Base-by-base conservation (phyloP, 306 rosid genomes). In the Chamaecrista fasciculata region DNA sequence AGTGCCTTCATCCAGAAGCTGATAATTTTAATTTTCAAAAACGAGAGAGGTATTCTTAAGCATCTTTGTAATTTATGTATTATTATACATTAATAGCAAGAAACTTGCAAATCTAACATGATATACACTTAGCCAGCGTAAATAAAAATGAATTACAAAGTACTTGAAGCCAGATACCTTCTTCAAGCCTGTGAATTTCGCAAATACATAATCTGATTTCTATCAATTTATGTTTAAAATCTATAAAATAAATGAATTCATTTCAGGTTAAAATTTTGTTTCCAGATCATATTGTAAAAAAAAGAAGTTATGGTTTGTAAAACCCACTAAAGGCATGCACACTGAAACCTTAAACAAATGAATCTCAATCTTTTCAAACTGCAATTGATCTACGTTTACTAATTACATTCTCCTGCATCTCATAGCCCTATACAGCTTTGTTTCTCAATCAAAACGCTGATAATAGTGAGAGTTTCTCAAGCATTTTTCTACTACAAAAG, bases 351-450 rank as follows among this genome's bases (percentile, higher is more conserved):
- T 61, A 9, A n/a, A 49, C 50, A 65, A 56, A 52, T 43, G 24
- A 23, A 52, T 53, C 36, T 52, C 39, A 44, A 53, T 14, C 24
- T 53, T 64, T 48, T 8, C 44, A 66, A 67, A 46, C 60, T 39
- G 39, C 55, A 33, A 37, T 28, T 75, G 11, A 46, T 25, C 40
- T 26, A 56, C 25, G 19, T 37, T n/a, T 34, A 23, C 28, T 23
- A 33, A 34, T 3, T 18, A 66, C 1, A 24, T 66, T 66, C 15
- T 46, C 66, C 29, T 33, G 69, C 26, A 67, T 34, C 5, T 7
- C 44, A 67, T 75, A 47, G 70, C 18, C 71, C 29, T 11, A n/a
- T n/a, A 42, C 24, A 42, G 28, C 59, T 34, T 46, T 31, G 50
- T 66, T 11, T 51, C 9, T 37, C 56, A 49, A 36, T 40, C 57